Base-by-base conservation (phyloP, 179 eudicot genomes). In the Silene noctiflora region DNA sequence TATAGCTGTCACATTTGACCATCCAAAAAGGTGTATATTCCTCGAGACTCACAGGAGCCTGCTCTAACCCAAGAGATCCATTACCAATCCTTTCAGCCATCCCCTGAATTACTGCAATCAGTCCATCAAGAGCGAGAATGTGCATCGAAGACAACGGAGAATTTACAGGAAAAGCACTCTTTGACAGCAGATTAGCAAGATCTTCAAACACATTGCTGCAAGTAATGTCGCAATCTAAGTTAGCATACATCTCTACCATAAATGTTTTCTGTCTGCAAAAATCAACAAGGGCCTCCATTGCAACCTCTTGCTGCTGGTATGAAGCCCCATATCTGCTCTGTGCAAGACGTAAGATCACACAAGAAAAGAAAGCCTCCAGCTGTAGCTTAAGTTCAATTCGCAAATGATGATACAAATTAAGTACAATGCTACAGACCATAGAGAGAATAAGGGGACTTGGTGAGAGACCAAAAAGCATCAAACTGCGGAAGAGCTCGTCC, bases 231-330 rank as follows among this genome's bases (percentile, higher is more conserved):
- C 91, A 90, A 69, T 90, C 94, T 74, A 88, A 81, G 79, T 89
- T 88, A 24, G 88, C 90, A 84, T 88, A 89, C 91, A 89, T 88
- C 76, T 86, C 94, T 39, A 88, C 89, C 91, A 86, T 89, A 77
- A 89, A 89, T 39, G 88, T 74, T 67, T 86, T 86, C 76, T 89
- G 91, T 84, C 94, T 82, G 69, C 94, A 88, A 75, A 88, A 89
- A 84, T 89, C 91, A 76, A 88, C 91, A 78, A 90, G 89, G 72
- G 91, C 90, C 81, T 89, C 94, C 91, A 89, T 86, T 76, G 91
- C 94, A 80, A 85, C 91, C 85, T 89, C 91, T 83, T 89, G 94
- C 79, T 86, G 94, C 84, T 86, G 94, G 82, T 86, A 88, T 25
- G 90, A 86, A 85, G 90, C 87, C 44, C 94, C 94, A 77, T 77